Percentiles rank a stretch among this genome's conserved stretches.
Evolutionary conservation across 768 basidiomycete genomes (phyloP).

Genomic region (Mycena floridula): DNA sequence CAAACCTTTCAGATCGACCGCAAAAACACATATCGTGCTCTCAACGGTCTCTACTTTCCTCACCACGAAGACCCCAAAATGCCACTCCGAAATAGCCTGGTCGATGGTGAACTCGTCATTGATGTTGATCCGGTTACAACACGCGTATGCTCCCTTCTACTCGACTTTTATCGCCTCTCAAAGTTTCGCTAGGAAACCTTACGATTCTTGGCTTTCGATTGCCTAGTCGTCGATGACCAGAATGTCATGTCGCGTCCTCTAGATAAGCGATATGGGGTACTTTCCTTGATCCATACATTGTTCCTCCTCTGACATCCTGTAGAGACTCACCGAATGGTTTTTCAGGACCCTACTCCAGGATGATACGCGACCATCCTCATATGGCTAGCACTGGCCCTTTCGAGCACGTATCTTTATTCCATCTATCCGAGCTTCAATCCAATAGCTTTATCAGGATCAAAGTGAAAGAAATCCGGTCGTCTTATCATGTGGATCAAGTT

Average conservation of each 20-base stretch:
- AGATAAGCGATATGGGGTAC: slow-evolving; percentile 85
- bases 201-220: slow-evolving; percentile 88
- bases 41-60: slow-evolving; percentile 82
- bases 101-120: slow-evolving; percentile 93
- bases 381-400: slow-evolving; percentile 68
- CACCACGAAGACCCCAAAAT: slow-evolving; percentile 68
- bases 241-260: slow-evolving; percentile 83
- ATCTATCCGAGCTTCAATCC: neutral
- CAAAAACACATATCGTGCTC: slow-evolving; percentile 77
- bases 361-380: slow-evolving; percentile 62
- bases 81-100: slow-evolving; percentile 71
- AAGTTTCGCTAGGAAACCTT: slow-evolving; percentile 56
- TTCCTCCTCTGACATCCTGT: slow-evolving; percentile 5
- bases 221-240: slow-evolving; percentile 78
- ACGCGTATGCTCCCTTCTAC: slow-evolving; percentile 38
- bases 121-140: slow-evolving; percentile 78
- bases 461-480: slow-evolving; percentile 81
- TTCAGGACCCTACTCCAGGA: slow-evolving; percentile 72
- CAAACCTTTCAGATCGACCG: slow-evolving; percentile 73
- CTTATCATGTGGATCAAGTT: slow-evolving; percentile 85
- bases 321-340: slow-evolving; percentile 82
- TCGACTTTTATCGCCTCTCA: neutral
- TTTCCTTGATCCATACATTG: slow-evolving; percentile 19
- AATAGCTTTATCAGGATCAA: slow-evolving; percentile 73
- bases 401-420: slow-evolving; percentile 51